Conservation (phyloP, 768 basidiomycete species). For the Podaxis sp. region DNA sequence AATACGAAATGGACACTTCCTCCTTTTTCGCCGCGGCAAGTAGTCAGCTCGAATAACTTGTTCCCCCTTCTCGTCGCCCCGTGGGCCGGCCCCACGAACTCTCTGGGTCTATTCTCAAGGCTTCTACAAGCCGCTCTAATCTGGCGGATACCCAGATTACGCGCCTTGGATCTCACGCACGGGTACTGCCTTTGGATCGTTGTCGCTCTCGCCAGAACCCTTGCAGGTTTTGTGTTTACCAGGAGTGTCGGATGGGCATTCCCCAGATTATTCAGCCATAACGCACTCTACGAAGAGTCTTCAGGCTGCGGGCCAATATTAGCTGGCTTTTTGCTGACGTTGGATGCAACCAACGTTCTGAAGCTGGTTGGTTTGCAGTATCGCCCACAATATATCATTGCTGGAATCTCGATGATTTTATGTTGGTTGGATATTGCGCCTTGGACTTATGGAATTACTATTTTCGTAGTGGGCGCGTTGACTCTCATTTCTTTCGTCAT, state of each 20-base stretch:
- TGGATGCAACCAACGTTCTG: background rate
- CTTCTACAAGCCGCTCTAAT: conserved; percentile 25
- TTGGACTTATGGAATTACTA: conserved; percentile 37
- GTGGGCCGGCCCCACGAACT: conserved; percentile 31
- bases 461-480: conserved; percentile 25
- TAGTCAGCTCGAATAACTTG: conserved; percentile 33
- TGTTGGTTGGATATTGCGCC: conserved; percentile 33
- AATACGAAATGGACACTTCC: conserved; percentile 19
- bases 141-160: conserved; percentile 18
- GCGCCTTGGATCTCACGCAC: conserved; percentile 17
- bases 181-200: conserved; percentile 27
- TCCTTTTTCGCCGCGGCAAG: conserved; percentile 37
- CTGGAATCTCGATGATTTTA: background rate
- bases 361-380: conserved; percentile 13
- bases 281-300: conserved; percentile 36
- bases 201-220: conserved; percentile 24
- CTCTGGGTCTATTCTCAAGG: conserved; percentile 26
- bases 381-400: background rate
- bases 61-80: conserved; percentile 33
- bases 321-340: background rate
- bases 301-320: conserved; percentile 35
- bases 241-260: conserved; percentile 35
- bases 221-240: conserved; percentile 26
- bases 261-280: conserved; percentile 39
- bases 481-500: conserved; percentile 16